Percentiles rank a stretch among this genome's conserved stretches.
phyloP scores from a whole-genome alignment of 2,329 filamentous ascomycete genomes.

The Apiospora marii region DNA sequence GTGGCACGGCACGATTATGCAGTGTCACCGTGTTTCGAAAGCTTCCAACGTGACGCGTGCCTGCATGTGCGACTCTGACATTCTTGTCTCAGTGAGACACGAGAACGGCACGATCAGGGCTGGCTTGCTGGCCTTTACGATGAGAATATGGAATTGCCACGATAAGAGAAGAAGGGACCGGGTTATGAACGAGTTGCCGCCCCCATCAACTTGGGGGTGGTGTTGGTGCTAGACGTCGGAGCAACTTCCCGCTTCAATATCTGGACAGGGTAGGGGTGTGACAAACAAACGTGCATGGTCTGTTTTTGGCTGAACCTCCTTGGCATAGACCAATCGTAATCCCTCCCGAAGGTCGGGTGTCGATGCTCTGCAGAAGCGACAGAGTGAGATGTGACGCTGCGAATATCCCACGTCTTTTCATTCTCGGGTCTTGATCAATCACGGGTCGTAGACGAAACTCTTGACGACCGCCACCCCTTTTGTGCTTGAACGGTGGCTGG shows the following conservation, averaged over 20 bases:
- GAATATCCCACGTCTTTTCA: neutral
- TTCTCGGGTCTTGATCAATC: constrained; percentile 19
- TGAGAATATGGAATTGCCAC: neutral
- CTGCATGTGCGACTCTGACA: constrained; percentile 20
- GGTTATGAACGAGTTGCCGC: neutral
- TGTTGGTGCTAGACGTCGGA: neutral
- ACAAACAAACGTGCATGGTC: neutral
- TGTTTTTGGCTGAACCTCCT: neutral
- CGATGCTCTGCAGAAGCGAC: neutral
- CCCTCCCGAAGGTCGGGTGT: neutral
- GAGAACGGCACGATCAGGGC: constrained; percentile 5
- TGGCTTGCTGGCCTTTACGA: neutral
- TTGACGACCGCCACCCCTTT: neutral
- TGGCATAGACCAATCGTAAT: neutral
- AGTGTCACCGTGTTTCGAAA: neutral
- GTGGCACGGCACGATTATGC: neutral
- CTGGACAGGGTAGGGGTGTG: neutral
- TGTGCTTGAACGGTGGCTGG: neutral
- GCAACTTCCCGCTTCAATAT: neutral
- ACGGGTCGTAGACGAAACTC: neutral
- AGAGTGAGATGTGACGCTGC: neutral
- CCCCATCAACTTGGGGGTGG: neutral
- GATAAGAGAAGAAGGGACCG: neutral
- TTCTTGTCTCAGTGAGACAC: constrained; percentile 5
- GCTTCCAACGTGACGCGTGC: constrained; percentile 15